Evolutionary conservation across 106 monocot species (phyloP), one percentile per base, ranked within the genome.

Genomic region (Allium sativum): DNA sequence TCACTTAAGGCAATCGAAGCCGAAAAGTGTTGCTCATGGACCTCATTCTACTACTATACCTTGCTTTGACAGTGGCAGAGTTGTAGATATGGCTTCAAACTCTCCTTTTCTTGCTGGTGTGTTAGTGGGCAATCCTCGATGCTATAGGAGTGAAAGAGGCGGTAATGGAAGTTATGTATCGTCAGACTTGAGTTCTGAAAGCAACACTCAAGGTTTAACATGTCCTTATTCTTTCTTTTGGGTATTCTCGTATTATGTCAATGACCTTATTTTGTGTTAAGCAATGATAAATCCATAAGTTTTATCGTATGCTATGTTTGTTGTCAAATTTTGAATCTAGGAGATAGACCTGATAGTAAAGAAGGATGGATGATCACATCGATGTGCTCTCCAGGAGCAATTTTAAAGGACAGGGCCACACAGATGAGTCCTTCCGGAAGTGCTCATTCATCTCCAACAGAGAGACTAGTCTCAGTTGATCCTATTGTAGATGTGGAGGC

Each of bases 1-100:
- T 59, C 79, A 79, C 40, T 31, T 31, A 31, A 65, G 90, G 59
- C 66, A 81, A 17, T 84, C 86, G 6, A 95, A 95, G 64, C 90
- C 95, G 7, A 95, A 95, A 73, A 95, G 95, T 21, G 90, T 90
- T 3, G 86, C 95, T 0, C 76, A 90, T 17, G 84, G 84, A 46
- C 68, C 76, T 48, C 80, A 81, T 12, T 89, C 89, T 9, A 83
- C 86, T 8, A 42, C 71, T 18, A 59, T 81, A n/a, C 71, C 77
- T 0, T 76, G 78, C 31, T 81, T 81, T 73, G 81, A 84, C 43
- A 64, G 71, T 41, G 78, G 73, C n/a, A 70, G 61, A 54, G 79
- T 66, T n/a, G 67, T 74, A 21, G 77, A 74, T 71, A 80, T 76
- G 51, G 44, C 75, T 1, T 76, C 66, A 0, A 59, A 55, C 31